Percentiles rank a stretch among this genome's conserved stretches.
Evolutionary conservation across 768 basidiomycete genomes (phyloP).

Genomic region (Panus rudis): DNA sequence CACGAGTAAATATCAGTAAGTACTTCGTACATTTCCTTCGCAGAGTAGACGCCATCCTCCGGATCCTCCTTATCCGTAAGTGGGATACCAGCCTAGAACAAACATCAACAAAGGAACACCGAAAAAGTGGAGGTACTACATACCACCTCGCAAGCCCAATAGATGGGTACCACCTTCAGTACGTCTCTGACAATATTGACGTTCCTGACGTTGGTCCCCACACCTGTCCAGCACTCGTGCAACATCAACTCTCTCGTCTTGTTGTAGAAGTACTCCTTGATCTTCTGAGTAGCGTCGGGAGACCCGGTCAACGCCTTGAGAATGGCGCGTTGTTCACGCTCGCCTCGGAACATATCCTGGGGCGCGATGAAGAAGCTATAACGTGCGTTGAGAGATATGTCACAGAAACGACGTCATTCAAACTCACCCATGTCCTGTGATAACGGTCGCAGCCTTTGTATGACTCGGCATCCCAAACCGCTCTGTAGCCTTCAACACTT

Average conservation of each 20-base stretch:
- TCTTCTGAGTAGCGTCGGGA: constrained; percentile 40
- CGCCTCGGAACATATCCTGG: constrained; percentile 28
- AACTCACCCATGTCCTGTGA: constrained; percentile 53
- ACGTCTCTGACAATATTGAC: constrained; percentile 70
- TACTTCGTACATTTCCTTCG: constrained; percentile 52
- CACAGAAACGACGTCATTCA: background rate
- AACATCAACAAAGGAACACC: constrained; percentile 1
- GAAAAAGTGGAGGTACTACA: constrained; percentile 20
- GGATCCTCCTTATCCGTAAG: constrained; percentile 39
- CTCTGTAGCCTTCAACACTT: constrained; percentile 41
- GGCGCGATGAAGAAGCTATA: constrained; percentile 60
- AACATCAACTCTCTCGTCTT: constrained; percentile 55
- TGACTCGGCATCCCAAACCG: constrained; percentile 45
- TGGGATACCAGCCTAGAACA: constrained; percentile 60
- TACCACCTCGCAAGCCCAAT: constrained; percentile 70
- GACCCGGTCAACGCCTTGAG: constrained; percentile 39
- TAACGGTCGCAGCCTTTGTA: constrained; percentile 42
- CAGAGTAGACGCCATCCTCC: constrained; percentile 54
- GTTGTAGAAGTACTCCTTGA: constrained; percentile 58
- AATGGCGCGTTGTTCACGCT: constrained; percentile 43
- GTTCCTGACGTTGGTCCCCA: constrained; percentile 43
- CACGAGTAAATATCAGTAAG: constrained; percentile 69
- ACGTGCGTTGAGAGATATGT: constrained; percentile 3
- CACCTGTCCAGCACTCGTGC: constrained; percentile 45
- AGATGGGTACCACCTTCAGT: constrained; percentile 53